Percentiles rank a stretch among this genome's conserved stretches.
These are phyloP conservation scores for Diacronema lutheri DNA, from an alignment of 78 protist species.

Conservation along the genomic window DNA sequence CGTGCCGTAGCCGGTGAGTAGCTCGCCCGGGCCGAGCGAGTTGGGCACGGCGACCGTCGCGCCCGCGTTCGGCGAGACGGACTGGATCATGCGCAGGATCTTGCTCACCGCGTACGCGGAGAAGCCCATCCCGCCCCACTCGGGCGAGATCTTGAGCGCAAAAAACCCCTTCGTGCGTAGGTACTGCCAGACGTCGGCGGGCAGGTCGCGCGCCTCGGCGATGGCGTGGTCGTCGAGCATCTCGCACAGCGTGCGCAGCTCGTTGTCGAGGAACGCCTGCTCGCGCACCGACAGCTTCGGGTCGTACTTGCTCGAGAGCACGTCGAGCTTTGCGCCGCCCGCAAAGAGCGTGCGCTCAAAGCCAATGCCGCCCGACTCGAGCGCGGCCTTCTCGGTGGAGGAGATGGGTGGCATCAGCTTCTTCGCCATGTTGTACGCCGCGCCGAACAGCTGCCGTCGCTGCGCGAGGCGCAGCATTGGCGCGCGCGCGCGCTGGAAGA, in stretches of 20 bases:
- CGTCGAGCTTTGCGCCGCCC: neutral
- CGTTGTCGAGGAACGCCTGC: conserved; percentile 37
- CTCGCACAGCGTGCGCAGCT: conserved; percentile 29
- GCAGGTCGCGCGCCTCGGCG: conserved; percentile 14
- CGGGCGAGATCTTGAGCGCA: conserved; percentile 34
- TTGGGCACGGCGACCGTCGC: conserved; percentile 53
- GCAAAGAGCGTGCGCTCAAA: conserved; percentile 39
- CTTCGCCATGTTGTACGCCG: too few species aligned
- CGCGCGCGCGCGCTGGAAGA: too few species aligned
- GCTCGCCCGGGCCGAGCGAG: conserved; percentile 62
- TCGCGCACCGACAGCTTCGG: conserved; percentile 17
- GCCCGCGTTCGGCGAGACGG: conserved; percentile 15
- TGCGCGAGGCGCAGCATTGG: too few species aligned
- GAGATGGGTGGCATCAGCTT: too few species aligned
- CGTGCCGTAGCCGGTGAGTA: conserved; percentile 34
- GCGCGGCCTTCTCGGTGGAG: neutral
- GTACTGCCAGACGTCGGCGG: conserved; percentile 12
- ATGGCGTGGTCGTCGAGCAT: conserved; percentile 47
- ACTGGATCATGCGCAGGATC: conserved; percentile 23
- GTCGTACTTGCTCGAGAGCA: conserved; percentile 14
- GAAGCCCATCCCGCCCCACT: conserved; percentile 48
- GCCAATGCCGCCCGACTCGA: conserved; percentile 45
- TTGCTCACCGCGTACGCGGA: conserved; percentile 20
- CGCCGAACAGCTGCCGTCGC: too few species aligned
- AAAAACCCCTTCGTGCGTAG: neutral